Evolutionary conservation across 768 basidiomycete species (phyloP), one percentile per base, ranked within the genome.

Genomic region (Kondoa subrosea): DNA sequence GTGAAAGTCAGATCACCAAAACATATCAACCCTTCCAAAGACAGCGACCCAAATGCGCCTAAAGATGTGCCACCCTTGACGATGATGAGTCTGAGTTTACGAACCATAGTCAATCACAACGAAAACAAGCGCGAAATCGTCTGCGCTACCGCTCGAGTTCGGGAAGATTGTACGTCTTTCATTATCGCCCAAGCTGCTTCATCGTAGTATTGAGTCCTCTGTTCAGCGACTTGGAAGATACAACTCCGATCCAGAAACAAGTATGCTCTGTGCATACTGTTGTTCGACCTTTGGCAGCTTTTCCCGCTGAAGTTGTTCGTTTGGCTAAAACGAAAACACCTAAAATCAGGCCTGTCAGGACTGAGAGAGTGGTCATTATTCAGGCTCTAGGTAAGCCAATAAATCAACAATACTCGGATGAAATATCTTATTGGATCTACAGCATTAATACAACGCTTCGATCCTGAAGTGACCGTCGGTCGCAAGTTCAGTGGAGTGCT

Each of bases 121-220:
- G 87, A 88, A 73, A 97, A 95, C 77, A 90, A 87, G 73, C 84
- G 88, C n/a, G 95, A 99, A 77, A 79, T 99, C 56, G 87, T 97
- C 2, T 92, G 89, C 72, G 83, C 84, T 1, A 87, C 87, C 0
- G 83, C 85, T 2, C 81, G 93, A 34, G 86, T 87, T 31, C 97
- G 92, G 91, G 84, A 82, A 31, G 81, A 85, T 71, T 79, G 85
- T 85, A 72, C 69, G 81, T 78, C 1, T 27, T 1, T 17, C 0
- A 4, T 29, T 1, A 30, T 40, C 25, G 8, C 40, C 14, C 58
- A 15, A 59, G 4, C 14, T 14, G 58, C 4, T 59, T 25, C 25
- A 59, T n/a, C n/a, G n/a, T n/a, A 31, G 14, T 59, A 31, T 25
- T 31, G 25, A 25, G 29, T n/a, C n/a, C 58, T 12, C 56, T 57